A percentile compares a stretch with the other conserved stretches of the same genome.
Evolutionary conservation across 768 basidiomycete species (phyloP).

Genomic region (Lactifluus subvellereus): DNA sequence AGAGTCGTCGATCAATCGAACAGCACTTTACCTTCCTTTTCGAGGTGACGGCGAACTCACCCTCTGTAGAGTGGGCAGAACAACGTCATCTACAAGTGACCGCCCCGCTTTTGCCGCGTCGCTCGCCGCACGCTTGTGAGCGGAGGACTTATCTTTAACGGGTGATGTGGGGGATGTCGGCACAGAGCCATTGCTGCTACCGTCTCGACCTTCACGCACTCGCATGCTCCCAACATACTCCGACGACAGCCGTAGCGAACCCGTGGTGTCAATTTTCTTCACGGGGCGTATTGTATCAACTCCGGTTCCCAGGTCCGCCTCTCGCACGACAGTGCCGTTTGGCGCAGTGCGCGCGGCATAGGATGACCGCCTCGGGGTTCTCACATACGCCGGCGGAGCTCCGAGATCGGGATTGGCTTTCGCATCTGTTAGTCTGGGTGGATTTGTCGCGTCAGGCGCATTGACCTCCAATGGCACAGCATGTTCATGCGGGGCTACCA

Average conservation of each 20-base stretch:
- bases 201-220: conserved; percentile 44
- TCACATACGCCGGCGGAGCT: conserved; percentile 68
- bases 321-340: conserved; percentile 70
- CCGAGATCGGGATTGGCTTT: conserved; percentile 39
- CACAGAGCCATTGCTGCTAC: conserved; percentile 33
- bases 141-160: conserved; percentile 32
- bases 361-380: conserved; percentile 61
- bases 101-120: conserved; percentile 61
- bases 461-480: conserved; percentile 37
- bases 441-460: conserved; percentile 36
- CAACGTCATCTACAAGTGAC: conserved; percentile 73
- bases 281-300: conserved; percentile 89
- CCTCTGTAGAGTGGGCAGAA: conserved; percentile 71
- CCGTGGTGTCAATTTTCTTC: conserved; percentile 81
- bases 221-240: conserved; percentile 76
- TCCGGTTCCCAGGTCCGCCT: conserved; percentile 82
- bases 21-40: conserved; percentile 33
- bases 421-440: conserved; percentile 29
- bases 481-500: conserved; percentile 28
- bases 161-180: conserved; percentile 44
- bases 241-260: conserved; percentile 68
- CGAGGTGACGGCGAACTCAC: conserved; percentile 49
- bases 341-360: conserved; percentile 68
- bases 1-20: neutral
- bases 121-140: conserved; percentile 46